Base-by-base conservation (phyloP, 2,329 filamentous ascomycete species). In the Microascus cirrosus region DNA sequence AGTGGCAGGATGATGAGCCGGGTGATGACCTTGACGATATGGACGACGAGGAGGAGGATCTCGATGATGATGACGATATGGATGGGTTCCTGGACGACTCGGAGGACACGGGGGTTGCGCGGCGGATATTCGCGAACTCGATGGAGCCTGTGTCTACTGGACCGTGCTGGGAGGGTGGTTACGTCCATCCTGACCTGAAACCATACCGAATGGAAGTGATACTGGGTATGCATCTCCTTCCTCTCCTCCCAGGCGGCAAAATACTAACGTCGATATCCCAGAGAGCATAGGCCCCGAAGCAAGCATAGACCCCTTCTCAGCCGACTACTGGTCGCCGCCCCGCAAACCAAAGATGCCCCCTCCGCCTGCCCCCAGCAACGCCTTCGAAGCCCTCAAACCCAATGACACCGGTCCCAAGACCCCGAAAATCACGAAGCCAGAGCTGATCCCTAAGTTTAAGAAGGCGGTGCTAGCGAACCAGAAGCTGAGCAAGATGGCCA, bases 71-170 rank as follows among this genome's bases (percentile, higher is more conserved):
- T n/a, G 87, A 89, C 18, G 91, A 95, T 60, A 87, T 96, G 85
- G 89, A 90, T 3, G 92, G 85, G 20, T 96, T 96, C 66, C 76
- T 96, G 1, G 92, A 96, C 63, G 90, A 95, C 64, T 89, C 89
- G 6, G 89, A 95, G 57, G 89, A 94, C 60, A 67, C 70, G 66
- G 80, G 73, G 60, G 73, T 71, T 67, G 75, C 71, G 62, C 77
- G 69, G 79, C 81, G 75, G 74, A 81, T 68, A 70, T 85, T 72
- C 81, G 65, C 81, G 75, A 83, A 85, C 34, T 84, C 89, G 62
- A 78, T 95, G 65, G 83, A 92, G 66, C 90, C 91, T 0, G 76
- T 87, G 50, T 88, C 81, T 67, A 90, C 85, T 3, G 94, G 93
- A 0, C 73, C 97, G 11, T 94, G 87, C 67, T 99, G 91, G 82